Percentiles rank a stretch among this genome's conserved stretches.
Conservation (phyloP, 1,139 yeast species). For the Geotrichum bryndzae region DNA sequence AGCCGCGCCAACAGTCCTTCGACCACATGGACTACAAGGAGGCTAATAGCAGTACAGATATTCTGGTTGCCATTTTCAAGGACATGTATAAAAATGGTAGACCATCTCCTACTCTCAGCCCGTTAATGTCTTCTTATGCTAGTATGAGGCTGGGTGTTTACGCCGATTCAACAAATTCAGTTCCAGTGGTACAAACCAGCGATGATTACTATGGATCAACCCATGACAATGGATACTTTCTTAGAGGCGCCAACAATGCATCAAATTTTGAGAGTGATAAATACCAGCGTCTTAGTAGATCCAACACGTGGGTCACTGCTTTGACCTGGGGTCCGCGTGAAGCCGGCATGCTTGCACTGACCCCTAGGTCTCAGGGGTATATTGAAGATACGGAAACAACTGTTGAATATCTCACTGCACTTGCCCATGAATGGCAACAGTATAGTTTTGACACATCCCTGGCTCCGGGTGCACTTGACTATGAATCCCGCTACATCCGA, state of each 20-base stretch:
- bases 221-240: neutral
- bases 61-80: constrained; percentile 10
- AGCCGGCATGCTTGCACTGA: constrained; percentile 12
- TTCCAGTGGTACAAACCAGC: neutral
- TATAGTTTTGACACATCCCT: neutral
- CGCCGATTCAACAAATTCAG: constrained; percentile 7
- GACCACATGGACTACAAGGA: neutral
- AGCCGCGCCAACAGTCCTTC: neutral
- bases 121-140: constrained; percentile 13
- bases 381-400: constrained; percentile 7
- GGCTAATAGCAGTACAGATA: constrained; percentile 5
- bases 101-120: constrained; percentile 6
- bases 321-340: constrained; percentile 15
- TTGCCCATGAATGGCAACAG: constrained; percentile 11
- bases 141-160: constrained; percentile 14
- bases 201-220: neutral
- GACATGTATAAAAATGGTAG: constrained; percentile 6
- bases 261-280: neutral
- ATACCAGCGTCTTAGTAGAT: neutral
- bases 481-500: constrained; percentile 6
- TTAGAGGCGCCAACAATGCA: constrained; percentile 2
- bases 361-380: neutral
- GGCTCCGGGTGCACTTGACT: neutral
- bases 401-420: constrained; percentile 7
- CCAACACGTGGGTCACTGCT: constrained; percentile 13